Evolutionary conservation across 176 grass and related monocot species (phyloP).

Genomic region (Cocos nucifera): DNA sequence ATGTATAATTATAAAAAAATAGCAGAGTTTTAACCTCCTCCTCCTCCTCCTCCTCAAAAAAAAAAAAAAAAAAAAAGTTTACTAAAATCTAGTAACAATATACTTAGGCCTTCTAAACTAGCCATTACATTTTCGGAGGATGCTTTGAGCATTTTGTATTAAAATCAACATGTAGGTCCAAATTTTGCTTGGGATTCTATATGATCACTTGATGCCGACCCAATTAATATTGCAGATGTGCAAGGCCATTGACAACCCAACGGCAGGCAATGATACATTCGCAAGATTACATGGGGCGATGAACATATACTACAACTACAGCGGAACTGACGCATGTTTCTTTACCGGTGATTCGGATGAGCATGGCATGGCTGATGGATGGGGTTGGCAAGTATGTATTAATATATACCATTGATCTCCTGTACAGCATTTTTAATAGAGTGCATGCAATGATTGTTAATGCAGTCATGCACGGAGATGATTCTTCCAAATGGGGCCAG

Average conservation of each 20-base stretch:
- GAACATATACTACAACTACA: constrained; percentile 58
- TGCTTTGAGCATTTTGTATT: no score
- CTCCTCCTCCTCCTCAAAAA: no score
- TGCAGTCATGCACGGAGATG: constrained; percentile 52
- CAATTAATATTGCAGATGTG: constrained; percentile 26
- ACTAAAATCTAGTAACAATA: no score
- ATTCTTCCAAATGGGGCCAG: constrained; percentile 23
- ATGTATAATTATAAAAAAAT: no score
- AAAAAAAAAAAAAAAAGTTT: no score
- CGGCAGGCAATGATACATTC: constrained; percentile 20
- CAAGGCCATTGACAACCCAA: constrained; percentile 38
- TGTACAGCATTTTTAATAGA: no score
- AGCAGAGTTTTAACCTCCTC: no score
- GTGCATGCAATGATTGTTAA: neutral
- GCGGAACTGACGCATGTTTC: constrained; percentile 21
- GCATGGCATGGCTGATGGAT: constrained; percentile 26
- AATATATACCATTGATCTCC: neutral
- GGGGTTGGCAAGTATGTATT: constrained; percentile 30
- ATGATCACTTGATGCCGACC: no score
- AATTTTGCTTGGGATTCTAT: no score
- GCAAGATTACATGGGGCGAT: constrained; percentile 24
- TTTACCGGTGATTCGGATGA: neutral
- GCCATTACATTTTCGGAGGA: no score
- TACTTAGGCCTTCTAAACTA: no score
- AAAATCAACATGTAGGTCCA: no score